phyloP scores from a whole-genome alignment of 169 alveolate species.

The Eimeria tenella region DNA sequence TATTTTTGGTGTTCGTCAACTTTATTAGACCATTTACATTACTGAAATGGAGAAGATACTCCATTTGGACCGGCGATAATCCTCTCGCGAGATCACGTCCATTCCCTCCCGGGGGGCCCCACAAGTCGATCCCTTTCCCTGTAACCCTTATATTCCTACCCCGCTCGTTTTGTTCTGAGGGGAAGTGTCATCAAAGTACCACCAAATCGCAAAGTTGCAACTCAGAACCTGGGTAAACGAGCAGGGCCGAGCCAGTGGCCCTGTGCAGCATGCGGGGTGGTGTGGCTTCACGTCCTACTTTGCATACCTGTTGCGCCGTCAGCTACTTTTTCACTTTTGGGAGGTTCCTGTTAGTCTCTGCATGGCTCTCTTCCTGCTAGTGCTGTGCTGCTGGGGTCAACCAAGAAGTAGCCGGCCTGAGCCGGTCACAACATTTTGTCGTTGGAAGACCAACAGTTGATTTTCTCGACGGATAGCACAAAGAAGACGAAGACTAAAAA shows the following conservation, averaged over 20 bases:
- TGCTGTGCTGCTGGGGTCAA: too few species aligned
- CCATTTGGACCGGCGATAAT: background rate
- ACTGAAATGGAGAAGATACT: background rate
- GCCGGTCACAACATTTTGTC: too few species aligned
- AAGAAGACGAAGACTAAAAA: background rate
- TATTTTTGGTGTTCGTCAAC: background rate
- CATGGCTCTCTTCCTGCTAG: background rate
- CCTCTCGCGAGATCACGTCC: background rate
- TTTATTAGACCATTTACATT: background rate
- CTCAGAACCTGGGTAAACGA: background rate
- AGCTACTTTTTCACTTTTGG: background rate
- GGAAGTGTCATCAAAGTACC: background rate
- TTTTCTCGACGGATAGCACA: background rate
- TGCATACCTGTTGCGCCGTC: background rate
- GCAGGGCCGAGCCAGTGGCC: background rate
- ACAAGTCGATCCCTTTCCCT: background rate
- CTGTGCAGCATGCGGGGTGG: constrained; percentile 8
- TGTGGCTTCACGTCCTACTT: background rate
- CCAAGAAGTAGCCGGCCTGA: too few species aligned
- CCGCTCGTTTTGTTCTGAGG: background rate
- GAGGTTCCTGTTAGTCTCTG: constrained; percentile 6
- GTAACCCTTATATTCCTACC: background rate
- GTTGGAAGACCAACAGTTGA: too few species aligned
- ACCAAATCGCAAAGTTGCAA: background rate
- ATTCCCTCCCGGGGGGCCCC: constrained; percentile 43